Evolutionary conservation across 139 green algal genomes (phyloP).

Genomic region (Zygnema cylindricum): DNA sequence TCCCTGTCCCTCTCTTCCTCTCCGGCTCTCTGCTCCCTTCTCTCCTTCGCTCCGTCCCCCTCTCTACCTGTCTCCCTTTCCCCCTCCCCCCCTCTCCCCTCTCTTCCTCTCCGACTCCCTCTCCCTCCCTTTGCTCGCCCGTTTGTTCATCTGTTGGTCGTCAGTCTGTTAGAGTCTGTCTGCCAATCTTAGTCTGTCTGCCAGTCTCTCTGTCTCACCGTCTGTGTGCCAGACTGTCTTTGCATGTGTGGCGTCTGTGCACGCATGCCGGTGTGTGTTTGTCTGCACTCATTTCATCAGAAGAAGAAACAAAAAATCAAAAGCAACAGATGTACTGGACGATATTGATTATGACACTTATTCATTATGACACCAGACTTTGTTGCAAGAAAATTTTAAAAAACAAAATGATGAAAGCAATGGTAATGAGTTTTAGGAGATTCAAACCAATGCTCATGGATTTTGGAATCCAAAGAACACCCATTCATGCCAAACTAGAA

Average conservation of each 20-base stretch:
- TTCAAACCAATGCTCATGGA: too few relatives aligned
- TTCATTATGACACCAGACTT: too few relatives aligned
- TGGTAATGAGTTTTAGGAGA: too few relatives aligned
- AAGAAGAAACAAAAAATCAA: background rate
- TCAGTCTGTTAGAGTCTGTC: background rate
- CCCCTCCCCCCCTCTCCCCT: background rate
- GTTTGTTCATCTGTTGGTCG: background rate
- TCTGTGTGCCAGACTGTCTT: background rate
- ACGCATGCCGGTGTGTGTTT: background rate
- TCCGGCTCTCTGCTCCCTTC: background rate
- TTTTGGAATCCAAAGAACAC: too few relatives aligned
- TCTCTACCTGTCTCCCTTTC: constrained; percentile 5
- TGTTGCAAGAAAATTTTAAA: too few relatives aligned
- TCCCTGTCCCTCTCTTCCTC: constrained; percentile 19
- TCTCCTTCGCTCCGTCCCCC: too few relatives aligned
- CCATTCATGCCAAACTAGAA: too few relatives aligned
- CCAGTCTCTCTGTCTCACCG: background rate
- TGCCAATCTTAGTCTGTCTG: background rate
- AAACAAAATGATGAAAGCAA: too few relatives aligned
- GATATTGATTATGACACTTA: too few relatives aligned
- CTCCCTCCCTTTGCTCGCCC: background rate
- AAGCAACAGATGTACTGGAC: background rate
- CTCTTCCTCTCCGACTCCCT: background rate
- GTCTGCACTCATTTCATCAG: background rate
- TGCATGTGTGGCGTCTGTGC: too few relatives aligned